A percentile compares a stretch with the other conserved stretches of the same genome.
Evolutionary conservation across 1,139 yeast species (phyloP).

Genomic region (Candida sp.): DNA sequence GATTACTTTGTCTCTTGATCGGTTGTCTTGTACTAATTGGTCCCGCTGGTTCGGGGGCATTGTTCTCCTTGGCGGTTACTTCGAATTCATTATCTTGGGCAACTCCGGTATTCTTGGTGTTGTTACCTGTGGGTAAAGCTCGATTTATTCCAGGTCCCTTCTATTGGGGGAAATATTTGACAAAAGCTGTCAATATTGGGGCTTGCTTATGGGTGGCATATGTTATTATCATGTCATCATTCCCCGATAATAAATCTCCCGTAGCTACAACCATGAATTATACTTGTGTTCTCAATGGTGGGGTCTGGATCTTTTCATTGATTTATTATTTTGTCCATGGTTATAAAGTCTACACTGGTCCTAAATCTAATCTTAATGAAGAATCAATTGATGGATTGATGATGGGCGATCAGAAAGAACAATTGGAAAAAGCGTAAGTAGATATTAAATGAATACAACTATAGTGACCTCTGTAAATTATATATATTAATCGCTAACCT

Average conservation of each 20-base stretch:
- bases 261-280: conserved; percentile 31
- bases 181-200: conserved; percentile 27
- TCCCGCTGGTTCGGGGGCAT: conserved; percentile 49
- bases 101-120: conserved; percentile 36
- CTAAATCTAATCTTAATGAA: conserved; percentile 27
- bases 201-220: conserved; percentile 25
- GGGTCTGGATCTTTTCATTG: conserved; percentile 27
- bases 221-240: conserved; percentile 36
- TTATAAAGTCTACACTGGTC: conserved; percentile 26
- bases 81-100: conserved; percentile 43
- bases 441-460: not conserved
- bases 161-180: conserved; percentile 49
- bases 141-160: conserved; percentile 63
- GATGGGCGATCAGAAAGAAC: not conserved
- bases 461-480: not conserved
- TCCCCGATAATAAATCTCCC: conserved; percentile 26
- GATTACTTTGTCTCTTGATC: conserved; percentile 37
- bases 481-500: not conserved
- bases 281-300: conserved; percentile 30
- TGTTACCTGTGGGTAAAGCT: conserved; percentile 37
- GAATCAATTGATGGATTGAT: conserved; percentile 5
- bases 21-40: conserved; percentile 58
- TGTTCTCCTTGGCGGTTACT: conserved; percentile 48
- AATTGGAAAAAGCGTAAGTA: not conserved
- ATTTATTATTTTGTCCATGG: conserved; percentile 26